These are phyloP conservation scores for Castanea sativa DNA, from an alignment of 306 rosid genomes.

Conservation along the genomic window DNA sequence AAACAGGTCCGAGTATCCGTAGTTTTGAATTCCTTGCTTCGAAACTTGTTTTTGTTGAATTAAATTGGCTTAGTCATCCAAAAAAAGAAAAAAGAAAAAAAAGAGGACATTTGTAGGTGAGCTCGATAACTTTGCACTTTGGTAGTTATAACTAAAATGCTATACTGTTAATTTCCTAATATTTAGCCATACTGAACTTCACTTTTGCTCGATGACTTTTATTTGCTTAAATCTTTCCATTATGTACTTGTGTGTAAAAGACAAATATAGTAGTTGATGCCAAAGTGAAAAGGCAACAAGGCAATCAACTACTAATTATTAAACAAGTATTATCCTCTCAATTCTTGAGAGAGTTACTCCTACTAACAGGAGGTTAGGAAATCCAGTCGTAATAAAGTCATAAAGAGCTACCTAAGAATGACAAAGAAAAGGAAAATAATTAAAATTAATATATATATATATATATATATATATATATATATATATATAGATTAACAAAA, in stretches of 20 bases:
- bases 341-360: background rate
- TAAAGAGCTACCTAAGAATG: slow-evolving; percentile 10
- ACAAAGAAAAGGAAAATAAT: background rate
- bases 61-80: no score
- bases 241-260: background rate
- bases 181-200: background rate
- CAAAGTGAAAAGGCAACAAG: slow-evolving; percentile 6
- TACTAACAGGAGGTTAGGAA: background rate
- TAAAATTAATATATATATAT: background rate
- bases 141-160: background rate
- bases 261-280: slow-evolving; percentile 7
- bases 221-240: background rate
- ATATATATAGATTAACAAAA: background rate
- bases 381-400: background rate
- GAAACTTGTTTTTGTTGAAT: no score
- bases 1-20: no score
- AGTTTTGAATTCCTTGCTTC: no score
- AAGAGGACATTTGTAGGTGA: background rate
- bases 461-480: background rate
- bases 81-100: no score
- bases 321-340: background rate
- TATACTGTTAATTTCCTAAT: background rate
- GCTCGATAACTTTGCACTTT: background rate
- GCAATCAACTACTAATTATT: background rate
- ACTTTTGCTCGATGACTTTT: background rate